Percentiles rank a stretch among this genome's conserved stretches.
phyloP scores from a whole-genome alignment of 805 yeast species.

The Candida dendrica region DNA sequence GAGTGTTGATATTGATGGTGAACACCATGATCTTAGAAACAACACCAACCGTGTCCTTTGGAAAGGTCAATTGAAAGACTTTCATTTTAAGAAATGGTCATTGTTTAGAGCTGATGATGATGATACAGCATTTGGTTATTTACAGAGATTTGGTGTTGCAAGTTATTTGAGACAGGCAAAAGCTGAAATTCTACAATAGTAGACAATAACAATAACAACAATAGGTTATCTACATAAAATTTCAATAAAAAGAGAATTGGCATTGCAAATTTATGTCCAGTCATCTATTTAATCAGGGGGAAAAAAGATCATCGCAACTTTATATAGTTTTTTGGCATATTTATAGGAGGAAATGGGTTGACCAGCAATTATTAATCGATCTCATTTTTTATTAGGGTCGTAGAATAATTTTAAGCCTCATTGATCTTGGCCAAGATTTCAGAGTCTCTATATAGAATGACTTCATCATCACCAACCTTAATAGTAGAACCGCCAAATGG shows the following conservation, averaged over 20 bases:
- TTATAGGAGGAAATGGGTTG: not conserved
- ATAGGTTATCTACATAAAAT: too few species aligned
- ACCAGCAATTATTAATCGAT: not conserved
- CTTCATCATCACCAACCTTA: conserved; percentile 79
- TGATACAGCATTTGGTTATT: conserved; percentile 36
- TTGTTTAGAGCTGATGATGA: conserved; percentile 46
- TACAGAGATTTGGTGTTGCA: conserved; percentile 46
- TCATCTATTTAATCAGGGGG: too few species aligned
- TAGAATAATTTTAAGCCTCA: conserved; percentile 8
- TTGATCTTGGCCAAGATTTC: conserved; percentile 93
- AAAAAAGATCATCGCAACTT: too few species aligned
- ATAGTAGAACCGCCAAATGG: conserved; percentile 88
- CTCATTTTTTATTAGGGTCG: conserved; percentile 9
- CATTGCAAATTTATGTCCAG: too few species aligned
- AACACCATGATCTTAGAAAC: conserved; percentile 28
- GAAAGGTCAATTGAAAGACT: conserved; percentile 57
- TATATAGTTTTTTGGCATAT: not conserved
- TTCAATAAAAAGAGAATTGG: too few species aligned
- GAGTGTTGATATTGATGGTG: conserved; percentile 24
- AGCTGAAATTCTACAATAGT: too few species aligned
- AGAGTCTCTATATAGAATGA: conserved; percentile 80
- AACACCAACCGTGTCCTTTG: conserved; percentile 51
- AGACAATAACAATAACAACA: too few species aligned
- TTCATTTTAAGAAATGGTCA: conserved; percentile 65
- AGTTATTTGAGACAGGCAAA: conserved; percentile 48